Base-by-base conservation (phyloP, 306 rosid species). In the Purshia tridentata region DNA sequence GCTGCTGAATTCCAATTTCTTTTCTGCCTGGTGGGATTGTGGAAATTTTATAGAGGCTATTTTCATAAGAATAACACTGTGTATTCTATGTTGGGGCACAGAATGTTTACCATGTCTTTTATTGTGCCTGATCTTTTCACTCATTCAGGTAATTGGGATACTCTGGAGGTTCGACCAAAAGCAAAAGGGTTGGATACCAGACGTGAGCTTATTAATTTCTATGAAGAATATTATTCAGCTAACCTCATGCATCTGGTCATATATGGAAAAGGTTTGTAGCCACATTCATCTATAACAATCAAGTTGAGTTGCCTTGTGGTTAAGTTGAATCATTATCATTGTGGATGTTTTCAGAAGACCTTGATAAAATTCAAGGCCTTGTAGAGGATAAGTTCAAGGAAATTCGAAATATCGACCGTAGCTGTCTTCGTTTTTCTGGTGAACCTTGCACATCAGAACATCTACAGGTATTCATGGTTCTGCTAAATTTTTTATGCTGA, bases 81-180 rank as follows among this genome's bases (percentile, higher is more conserved):
- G 9, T 65, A 11, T 57, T 5, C 40, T 46, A 40, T 29, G 23
- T 39, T 49, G 22, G 35, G 18, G 75, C 35, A 73, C 49, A 23
- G 49, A 67, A 59, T 45, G 45, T 69, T 54, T 61, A 29, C 15
- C 48, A 20, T 46, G 68, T 81, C 64, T 68, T 44, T 60, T 46
- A n/a, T 70, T 53, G 66, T 55, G 66, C 61, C 47, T 77, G 57
- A 78, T 53, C 35, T 50, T 15, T 9, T 51, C 44, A 35, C 20
- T 81, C 69, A 9, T 65, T 11, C 63, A 94, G 99, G 99, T 76
- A 94, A 83, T 73, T 89, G 92, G 99, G 99, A 94, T 50, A 94
- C 99, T 60, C 81, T 94, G 96, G 99, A 91, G 80, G 95, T 91
- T 80, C 85, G 77, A 77, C 99, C 99, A 20, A 94, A 88, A 81